Evolutionary conservation across 1,284 basidiomycete genomes (phyloP), one percentile per base, ranked within the genome.

Genomic region (Puccinia coronata): DNA sequence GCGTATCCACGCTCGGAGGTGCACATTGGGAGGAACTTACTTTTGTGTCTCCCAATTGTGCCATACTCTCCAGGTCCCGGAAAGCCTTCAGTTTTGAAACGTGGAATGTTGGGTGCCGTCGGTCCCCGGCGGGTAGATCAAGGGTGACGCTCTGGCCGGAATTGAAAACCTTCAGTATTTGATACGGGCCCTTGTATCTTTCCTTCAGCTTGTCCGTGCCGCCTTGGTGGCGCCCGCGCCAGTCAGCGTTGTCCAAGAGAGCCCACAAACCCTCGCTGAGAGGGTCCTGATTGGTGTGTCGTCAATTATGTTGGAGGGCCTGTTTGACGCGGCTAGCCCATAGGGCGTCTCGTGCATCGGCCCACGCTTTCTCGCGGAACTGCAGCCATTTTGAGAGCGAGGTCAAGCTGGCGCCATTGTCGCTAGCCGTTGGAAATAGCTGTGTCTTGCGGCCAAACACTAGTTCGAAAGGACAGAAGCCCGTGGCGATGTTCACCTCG

Each of bases 71-170:
- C 23, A 39, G 18, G 0, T 16, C 23, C 16, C 18, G 0, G 69
- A 43, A 71, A 28, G n/a, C 34, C 31, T 71, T 53, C 41, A 74
- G 28, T 41, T 74, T 74, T n/a, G 72, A 74, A 20, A 74, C 72
- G 36, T 74, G 51, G 39, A 74, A 74, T 18, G 55, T 57, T 8
- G 36, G 51, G 34, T 74, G 72, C 16, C 72, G 31, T 23, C 47
- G 31, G 53, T 74, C 36, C 16, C 72, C 53, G 12, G 49, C n/a
- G 20, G 51, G 55, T 57, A 74, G 25, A 14, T 74, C 36, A 23
- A 74, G 53, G 51, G 49, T 74, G n/a, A 74, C 25, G 51, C 41
- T 74, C 55, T 74, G 72, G 16, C 53, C 53, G 31, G 34, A 9
- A 25, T 74, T 74, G 49, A 59, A 74, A 11, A 55, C 34, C 9